These are phyloP conservation scores for Neurospora sp. DNA, from an alignment of 495 filamentous ascomycete species.

Conservation along the genomic window DNA sequence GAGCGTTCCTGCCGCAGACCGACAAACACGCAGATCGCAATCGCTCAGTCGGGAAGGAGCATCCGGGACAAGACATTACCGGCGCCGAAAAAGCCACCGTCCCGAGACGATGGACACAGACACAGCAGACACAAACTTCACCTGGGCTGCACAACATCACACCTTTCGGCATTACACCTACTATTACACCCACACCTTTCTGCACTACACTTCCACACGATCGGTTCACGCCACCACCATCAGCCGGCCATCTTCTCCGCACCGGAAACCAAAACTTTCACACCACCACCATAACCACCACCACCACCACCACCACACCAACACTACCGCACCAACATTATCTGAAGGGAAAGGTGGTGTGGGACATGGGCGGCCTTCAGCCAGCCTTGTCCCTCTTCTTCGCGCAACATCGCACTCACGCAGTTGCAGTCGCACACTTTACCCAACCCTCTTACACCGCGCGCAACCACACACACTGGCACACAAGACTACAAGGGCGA, in stretches of 20 bases:
- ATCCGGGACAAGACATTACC: not conserved
- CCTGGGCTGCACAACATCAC: not conserved
- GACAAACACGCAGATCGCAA: not conserved
- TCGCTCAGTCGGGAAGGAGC: not conserved
- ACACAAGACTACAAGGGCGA: not conserved
- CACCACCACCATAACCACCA: not conserved
- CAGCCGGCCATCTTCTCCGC: not conserved
- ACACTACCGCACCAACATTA: not conserved
- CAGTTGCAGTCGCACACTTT: not conserved
- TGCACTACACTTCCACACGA: not conserved
- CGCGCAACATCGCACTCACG: not conserved
- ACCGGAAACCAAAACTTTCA: not conserved
- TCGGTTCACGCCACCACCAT: not conserved
- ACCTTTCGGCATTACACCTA: not conserved
- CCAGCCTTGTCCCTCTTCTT: not conserved
- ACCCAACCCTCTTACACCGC: not conserved
- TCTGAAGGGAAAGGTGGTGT: not conserved
- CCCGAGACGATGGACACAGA: not conserved
- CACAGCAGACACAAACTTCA: not conserved
- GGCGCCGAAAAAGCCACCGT: not conserved
- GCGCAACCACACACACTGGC: not conserved
- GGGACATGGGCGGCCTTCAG: not conserved
- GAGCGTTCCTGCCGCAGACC: not conserved
- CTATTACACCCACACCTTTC: not conserved
- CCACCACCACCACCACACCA: not conserved